Base-by-base conservation (phyloP, 2,329 filamentous ascomycete genomes). In the Raffaelea arxii region DNA sequence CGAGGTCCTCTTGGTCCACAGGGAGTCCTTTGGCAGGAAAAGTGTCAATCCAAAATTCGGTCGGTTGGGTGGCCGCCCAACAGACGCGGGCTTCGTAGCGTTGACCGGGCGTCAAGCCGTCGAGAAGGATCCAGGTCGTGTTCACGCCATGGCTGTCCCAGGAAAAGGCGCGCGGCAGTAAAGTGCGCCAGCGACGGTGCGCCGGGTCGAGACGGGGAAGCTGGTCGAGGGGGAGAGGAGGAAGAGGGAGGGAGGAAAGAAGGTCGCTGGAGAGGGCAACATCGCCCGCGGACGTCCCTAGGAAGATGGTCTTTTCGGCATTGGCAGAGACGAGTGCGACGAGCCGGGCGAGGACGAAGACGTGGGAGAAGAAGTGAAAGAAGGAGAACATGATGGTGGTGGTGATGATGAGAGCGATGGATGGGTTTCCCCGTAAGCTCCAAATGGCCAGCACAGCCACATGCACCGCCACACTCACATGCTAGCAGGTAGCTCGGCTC, bases 51-150 rank as follows among this genome's bases (percentile, higher is more conserved):
- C 27, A 16, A 9, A 16, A 30, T 30, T 30, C 27, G 9, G 9
- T 30, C 9, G 27, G 16, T 9, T 9, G 16, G 50, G 84, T 92
- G 36, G 92, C 92, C 50, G 88, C 75, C 90, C 91, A 98, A 67
- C 91, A 97, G 49, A 96, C 74, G 46, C 92, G 81, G 42, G 94
- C 76, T 69, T 98, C 92, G 71, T 97, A 96, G 54, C 89, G 77
- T 58, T 84, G 82, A 11, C 79, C 78, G 30, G 78, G 74, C n/a
- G 66, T 71, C 46, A 98, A 71, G 27, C 73, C 68, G 47, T 84
- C 76, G 6, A 98, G 75, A 7, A 91, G 67, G 54, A 89, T 77
- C 92, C 92, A 97, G 24, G 84, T 82, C 41, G 84, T 82, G 44
- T 81, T 71, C 11, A 70, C 65, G 7, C 86, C 87, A 12, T 69